Percentiles rank a stretch among this genome's conserved stretches.
phyloP scores from a whole-genome alignment of 768 basidiomycete species.

The Floccularia luteovirens region DNA sequence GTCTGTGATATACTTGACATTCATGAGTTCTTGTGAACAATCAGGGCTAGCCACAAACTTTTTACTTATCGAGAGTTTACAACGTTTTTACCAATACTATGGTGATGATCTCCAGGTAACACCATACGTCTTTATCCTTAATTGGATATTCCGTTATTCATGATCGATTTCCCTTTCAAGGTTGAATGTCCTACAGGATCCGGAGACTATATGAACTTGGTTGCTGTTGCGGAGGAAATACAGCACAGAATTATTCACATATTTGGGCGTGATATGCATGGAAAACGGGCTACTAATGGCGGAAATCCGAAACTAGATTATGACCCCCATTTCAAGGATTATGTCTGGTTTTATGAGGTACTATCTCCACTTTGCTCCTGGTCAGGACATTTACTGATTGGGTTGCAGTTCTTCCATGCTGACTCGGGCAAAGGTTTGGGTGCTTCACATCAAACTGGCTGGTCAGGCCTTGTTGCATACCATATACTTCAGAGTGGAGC shows the following conservation, averaged over 20 bases:
- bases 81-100: conserved; percentile 97
- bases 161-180: conserved; percentile 15
- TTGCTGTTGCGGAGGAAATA: conserved; percentile 91
- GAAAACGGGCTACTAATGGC: conserved; percentile 86
- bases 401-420: conserved; percentile 82
- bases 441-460: conserved; percentile 98
- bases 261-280: conserved; percentile 87
- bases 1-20: background rate
- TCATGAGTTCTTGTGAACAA: background rate
- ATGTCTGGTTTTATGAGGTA: conserved; percentile 94
- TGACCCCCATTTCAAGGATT: conserved; percentile 95
- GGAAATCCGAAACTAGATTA: conserved; percentile 80
- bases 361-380: too few species aligned
- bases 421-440: conserved; percentile 90
- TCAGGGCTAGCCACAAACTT: conserved; percentile 95
- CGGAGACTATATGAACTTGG: conserved; percentile 97
- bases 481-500: conserved; percentile 89
- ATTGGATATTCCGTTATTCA: conserved; percentile 1
- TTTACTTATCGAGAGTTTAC: conserved; percentile 90
- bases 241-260: conserved; percentile 99
- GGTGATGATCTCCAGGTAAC: conserved; percentile 76
- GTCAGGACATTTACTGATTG: background rate
- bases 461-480: conserved; percentile 90
- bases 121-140: background rate
- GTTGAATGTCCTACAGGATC: conserved; percentile 96